phyloP scores from a whole-genome alignment of 768 basidiomycete genomes.

The Amanita pseudoporphyria region DNA sequence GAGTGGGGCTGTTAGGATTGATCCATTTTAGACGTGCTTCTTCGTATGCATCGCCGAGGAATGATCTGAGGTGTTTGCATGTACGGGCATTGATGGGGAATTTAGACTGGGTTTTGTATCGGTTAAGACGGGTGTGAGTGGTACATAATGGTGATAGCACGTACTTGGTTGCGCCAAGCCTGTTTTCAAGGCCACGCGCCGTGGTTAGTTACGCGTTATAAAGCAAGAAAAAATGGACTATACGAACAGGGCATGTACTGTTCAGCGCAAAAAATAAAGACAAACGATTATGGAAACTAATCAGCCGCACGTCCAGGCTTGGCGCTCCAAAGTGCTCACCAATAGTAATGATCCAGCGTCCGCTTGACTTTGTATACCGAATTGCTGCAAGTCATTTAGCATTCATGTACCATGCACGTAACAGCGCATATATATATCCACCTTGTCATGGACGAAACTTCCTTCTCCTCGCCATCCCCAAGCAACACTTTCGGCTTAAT shows the following conservation, averaged over 20 bases:
- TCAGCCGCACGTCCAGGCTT: background rate
- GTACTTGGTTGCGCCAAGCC: constrained; percentile 8
- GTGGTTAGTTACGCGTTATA: too few species aligned
- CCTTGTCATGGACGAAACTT: constrained; percentile 15
- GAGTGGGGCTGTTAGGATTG: constrained; percentile 18
- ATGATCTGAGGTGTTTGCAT: constrained; percentile 32
- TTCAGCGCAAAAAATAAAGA: background rate
- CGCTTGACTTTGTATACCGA: constrained; percentile 27
- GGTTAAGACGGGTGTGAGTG: background rate
- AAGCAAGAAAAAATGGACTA: background rate
- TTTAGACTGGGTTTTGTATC: constrained; percentile 10
- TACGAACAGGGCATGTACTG: constrained; percentile 9
- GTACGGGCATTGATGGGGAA: constrained; percentile 31
- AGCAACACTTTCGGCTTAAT: constrained; percentile 28
- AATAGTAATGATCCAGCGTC: constrained; percentile 24
- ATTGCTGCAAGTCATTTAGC: constrained; percentile 16
- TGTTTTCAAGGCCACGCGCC: background rate
- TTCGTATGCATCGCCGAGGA: constrained; percentile 34
- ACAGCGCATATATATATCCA: constrained; percentile 1
- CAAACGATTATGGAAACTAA: background rate
- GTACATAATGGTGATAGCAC: background rate
- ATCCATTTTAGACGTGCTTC: constrained; percentile 25
- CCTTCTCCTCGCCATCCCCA: constrained; percentile 24
- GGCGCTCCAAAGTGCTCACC: background rate
- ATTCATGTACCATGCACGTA: background rate